phyloP scores from a whole-genome alignment of 2,329 filamentous ascomycete genomes.

The Chaetomium olivaceum region DNA sequence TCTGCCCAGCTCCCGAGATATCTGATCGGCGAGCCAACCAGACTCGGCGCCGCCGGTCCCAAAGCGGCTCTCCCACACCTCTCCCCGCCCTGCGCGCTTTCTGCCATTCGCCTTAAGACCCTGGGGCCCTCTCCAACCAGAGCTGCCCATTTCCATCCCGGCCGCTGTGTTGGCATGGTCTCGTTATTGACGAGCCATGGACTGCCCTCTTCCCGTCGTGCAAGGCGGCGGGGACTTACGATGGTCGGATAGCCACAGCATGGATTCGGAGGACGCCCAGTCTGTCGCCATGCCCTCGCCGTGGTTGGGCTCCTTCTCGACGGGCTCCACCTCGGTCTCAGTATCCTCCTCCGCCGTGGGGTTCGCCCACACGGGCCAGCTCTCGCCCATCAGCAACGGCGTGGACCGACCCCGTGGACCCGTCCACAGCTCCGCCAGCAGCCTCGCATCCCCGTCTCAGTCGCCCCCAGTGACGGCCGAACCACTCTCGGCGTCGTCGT shows the following conservation, averaged over 20 bases:
- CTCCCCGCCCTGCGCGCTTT: slow-evolving; percentile 14
- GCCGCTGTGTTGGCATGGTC: slow-evolving; percentile 42
- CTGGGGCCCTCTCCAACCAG: slow-evolving; percentile 20
- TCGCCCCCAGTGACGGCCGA: slow-evolving; percentile 46
- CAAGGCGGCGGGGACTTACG: slow-evolving; percentile 46
- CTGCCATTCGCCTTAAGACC: slow-evolving; percentile 23
- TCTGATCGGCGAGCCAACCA: slow-evolving; percentile 35
- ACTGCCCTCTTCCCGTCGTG: slow-evolving; percentile 46
- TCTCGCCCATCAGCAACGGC: slow-evolving; percentile 56
- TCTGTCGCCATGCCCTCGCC: slow-evolving; percentile 40
- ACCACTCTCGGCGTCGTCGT: slow-evolving; percentile 50
- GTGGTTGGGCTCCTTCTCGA: slow-evolving; percentile 39
- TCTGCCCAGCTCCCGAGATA: slow-evolving; percentile 27
- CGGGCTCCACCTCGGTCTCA: slow-evolving; percentile 38
- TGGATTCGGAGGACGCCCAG: slow-evolving; percentile 47
- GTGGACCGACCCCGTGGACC: slow-evolving; percentile 42
- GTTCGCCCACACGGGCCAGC: slow-evolving; percentile 46
- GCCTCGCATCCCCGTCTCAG: slow-evolving; percentile 38
- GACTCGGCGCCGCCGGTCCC: slow-evolving; percentile 19
- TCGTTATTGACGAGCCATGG: slow-evolving; percentile 51
- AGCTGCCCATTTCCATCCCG: slow-evolving; percentile 19
- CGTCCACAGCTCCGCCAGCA: slow-evolving; percentile 31
- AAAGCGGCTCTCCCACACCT: slow-evolving; percentile 20
- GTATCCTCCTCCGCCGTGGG: slow-evolving; percentile 34
- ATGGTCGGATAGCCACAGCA: slow-evolving; percentile 50